Evolutionary conservation across 225 moss, liverwort and hornwort genomes (phyloP).

Genomic region (Pleurozium schreberi): DNA sequence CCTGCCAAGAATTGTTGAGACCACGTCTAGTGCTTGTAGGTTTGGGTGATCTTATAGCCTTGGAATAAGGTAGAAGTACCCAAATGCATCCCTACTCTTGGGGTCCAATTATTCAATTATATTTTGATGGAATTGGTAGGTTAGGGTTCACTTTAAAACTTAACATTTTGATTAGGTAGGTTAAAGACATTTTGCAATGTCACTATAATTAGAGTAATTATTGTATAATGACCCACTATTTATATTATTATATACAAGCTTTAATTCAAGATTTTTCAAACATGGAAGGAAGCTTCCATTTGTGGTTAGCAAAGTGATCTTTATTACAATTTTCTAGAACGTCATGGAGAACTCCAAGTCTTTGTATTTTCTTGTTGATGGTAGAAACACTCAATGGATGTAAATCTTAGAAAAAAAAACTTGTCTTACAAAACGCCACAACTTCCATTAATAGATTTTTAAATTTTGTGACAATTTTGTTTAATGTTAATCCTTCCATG

Average conservation of each 20-base stretch:
- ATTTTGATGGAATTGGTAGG: background rate
- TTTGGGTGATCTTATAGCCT: background rate
- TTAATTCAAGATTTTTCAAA: background rate
- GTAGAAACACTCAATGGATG: background rate
- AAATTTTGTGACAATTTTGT: background rate
- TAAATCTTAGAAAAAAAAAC: background rate
- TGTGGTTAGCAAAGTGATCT: background rate
- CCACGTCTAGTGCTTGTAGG: rapidly evolving
- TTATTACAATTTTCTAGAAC: background rate
- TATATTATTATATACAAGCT: background rate
- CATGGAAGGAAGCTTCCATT: background rate
- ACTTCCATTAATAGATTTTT: background rate
- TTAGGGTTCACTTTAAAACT: background rate
- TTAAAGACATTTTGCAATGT: background rate
- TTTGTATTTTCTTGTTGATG: background rate
- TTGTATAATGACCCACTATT: background rate
- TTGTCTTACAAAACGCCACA: background rate
- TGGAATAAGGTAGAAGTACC: background rate
- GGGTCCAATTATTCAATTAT: background rate
- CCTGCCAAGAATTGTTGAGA: background rate
- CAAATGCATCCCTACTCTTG: background rate
- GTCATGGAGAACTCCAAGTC: background rate
- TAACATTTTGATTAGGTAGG: background rate
- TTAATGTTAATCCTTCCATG: background rate
- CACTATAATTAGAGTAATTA: background rate